These are phyloP conservation scores for Epichloe sp. DNA, from an alignment of 2,329 filamentous ascomycete genomes.

Conservation along the genomic window DNA sequence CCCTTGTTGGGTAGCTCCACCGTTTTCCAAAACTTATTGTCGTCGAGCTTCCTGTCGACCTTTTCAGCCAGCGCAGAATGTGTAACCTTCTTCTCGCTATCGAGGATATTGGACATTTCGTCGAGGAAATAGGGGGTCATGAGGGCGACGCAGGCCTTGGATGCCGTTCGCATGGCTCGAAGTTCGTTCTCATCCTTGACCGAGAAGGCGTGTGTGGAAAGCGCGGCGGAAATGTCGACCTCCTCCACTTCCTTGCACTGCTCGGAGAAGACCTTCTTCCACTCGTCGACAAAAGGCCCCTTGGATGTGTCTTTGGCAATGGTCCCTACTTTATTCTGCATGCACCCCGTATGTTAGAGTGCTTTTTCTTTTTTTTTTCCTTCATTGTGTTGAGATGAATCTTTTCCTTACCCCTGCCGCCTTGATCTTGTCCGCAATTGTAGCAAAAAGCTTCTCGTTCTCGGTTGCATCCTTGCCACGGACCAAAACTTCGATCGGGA, in stretches of 20 bases:
- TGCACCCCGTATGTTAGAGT: background rate
- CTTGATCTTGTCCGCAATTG: constrained; percentile 78
- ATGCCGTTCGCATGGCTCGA: constrained; percentile 85
- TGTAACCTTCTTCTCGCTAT: constrained; percentile 93
- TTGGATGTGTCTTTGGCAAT: constrained; percentile 72
- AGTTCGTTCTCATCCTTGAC: constrained; percentile 93
- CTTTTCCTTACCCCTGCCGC: constrained; percentile 56
- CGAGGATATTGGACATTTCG: constrained; percentile 91
- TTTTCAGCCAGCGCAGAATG: constrained; percentile 78
- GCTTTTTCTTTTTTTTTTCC: background rate
- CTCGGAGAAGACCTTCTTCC: constrained; percentile 71
- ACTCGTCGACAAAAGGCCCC: constrained; percentile 90
- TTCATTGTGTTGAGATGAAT: background rate
- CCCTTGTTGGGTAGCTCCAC: constrained; percentile 54
- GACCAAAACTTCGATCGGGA: constrained; percentile 83
- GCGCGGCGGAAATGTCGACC: constrained; percentile 68
- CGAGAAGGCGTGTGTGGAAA: constrained; percentile 74
- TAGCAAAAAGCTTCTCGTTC: constrained; percentile 81
- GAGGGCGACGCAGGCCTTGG: constrained; percentile 82
- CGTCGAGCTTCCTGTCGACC: constrained; percentile 83
- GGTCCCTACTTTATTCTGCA: constrained; percentile 76
- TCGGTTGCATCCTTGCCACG: constrained; percentile 83
- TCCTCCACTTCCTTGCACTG: constrained; percentile 78
- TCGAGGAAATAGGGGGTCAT: constrained; percentile 99
- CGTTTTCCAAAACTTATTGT: constrained; percentile 83